Percentiles rank a stretch among this genome's conserved stretches.
phyloP scores from a whole-genome alignment of 108 stramenopile genomes.

The Nannochloropsis gaditana region DNA sequence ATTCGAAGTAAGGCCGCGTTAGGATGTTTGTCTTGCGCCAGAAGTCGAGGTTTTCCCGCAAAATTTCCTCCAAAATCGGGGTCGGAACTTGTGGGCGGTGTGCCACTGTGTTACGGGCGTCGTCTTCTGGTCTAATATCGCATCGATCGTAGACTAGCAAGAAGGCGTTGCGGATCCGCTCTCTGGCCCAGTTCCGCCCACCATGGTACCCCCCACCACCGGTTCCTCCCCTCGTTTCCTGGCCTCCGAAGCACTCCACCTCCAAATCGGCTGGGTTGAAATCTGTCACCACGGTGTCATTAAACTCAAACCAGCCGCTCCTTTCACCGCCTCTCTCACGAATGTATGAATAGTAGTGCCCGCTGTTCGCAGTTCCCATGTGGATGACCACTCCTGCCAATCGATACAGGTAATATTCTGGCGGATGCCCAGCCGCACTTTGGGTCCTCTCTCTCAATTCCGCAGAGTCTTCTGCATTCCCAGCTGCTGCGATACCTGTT shows the following conservation, averaged over 20 bases:
- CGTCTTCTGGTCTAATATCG: slow-evolving; percentile 18
- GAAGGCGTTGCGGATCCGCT: slow-evolving; percentile 52
- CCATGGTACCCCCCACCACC: not conserved
- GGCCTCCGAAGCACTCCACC: slow-evolving; percentile 61
- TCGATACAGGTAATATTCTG: slow-evolving; percentile 55
- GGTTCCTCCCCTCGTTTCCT: slow-evolving; percentile 26
- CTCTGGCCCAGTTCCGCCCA: slow-evolving; percentile 20
- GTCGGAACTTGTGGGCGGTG: slow-evolving; percentile 25
- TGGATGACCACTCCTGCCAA: slow-evolving; percentile 62
- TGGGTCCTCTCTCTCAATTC: no score
- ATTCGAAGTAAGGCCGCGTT: not conserved
- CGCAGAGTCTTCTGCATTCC: not conserved
- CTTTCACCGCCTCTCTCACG: slow-evolving; percentile 47
- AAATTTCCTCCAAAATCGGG: slow-evolving; percentile 41
- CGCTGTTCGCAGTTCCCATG: slow-evolving; percentile 60
- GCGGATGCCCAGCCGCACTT: slow-evolving; percentile 6
- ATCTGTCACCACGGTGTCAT: slow-evolving; percentile 56
- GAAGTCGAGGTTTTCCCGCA: slow-evolving; percentile 42
- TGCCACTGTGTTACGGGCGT: not conserved
- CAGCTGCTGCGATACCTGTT: not conserved
- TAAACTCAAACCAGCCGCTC: slow-evolving; percentile 59
- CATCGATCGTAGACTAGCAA: slow-evolving; percentile 55
- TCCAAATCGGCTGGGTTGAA: slow-evolving; percentile 54
- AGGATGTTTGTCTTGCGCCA: slow-evolving; percentile 32
- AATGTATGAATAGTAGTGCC: slow-evolving; percentile 64